A percentile compares a stretch with the other conserved stretches of the same genome.
Evolutionary conservation across 208 protist species (phyloP).

Genomic region (Vickermania ingenoplastis): DNA sequence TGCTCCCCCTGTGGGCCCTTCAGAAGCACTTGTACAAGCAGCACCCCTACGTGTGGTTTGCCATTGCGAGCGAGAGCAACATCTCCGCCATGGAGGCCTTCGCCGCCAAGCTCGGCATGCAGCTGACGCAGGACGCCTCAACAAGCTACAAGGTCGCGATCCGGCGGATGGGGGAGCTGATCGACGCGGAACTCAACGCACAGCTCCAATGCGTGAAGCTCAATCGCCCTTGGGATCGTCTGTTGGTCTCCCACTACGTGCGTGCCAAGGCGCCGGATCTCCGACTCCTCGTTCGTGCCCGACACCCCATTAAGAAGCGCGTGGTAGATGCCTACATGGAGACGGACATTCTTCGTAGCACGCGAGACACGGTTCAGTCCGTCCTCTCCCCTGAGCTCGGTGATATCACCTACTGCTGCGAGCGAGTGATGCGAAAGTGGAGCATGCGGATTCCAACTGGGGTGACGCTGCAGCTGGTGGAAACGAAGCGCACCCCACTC

Average conservation of each 20-base stretch:
- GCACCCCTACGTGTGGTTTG: conserved; percentile 85
- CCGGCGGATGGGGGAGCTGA: conserved; percentile 45
- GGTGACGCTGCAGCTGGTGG: conserved; percentile 64
- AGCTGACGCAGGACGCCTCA: conserved; percentile 57
- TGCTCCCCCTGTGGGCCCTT: conserved; percentile 73
- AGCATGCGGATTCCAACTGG: conserved; percentile 32
- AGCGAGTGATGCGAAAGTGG: conserved; percentile 81
- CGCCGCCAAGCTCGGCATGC: conserved; percentile 44
- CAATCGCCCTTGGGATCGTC: conserved; percentile 78
- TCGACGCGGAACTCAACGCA: conserved; percentile 74
- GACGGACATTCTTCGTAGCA: conserved; percentile 70
- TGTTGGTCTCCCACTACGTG: conserved; percentile 80
- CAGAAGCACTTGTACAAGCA: conserved; percentile 69
- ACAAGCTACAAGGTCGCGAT: conserved; percentile 66
- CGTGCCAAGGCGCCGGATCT: conserved; percentile 78
- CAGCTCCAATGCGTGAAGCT: conserved; percentile 64
- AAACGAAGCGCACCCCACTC: conserved; percentile 84
- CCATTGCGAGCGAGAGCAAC: conserved; percentile 71
- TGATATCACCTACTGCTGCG: conserved; percentile 81
- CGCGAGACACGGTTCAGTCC: conserved; percentile 78
- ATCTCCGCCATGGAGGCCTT: conserved; percentile 25
- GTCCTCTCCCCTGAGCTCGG: conserved; percentile 80
- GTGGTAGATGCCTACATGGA: conserved; percentile 70
- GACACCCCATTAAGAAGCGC: conserved; percentile 83
- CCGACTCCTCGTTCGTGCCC: conserved; percentile 70